Base-by-base conservation (phyloP, 352 stramenopile species). In the Pythium coloratum region DNA sequence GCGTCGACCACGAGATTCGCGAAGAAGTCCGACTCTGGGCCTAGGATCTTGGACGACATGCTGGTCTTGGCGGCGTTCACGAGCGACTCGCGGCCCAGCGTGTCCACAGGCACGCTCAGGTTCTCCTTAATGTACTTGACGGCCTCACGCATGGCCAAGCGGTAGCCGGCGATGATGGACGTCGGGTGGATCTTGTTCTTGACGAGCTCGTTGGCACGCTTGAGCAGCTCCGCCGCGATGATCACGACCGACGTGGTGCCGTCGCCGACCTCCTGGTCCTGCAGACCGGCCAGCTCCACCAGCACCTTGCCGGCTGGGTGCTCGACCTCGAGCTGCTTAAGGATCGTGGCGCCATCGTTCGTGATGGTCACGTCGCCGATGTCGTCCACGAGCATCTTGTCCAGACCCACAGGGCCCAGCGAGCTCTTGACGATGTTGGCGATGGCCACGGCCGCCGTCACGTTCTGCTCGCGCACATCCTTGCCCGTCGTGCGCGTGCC, bases 331-430 rank as follows among this genome's bases (percentile, higher is more conserved):
- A 99, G 82, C 71, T 98, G 97, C 84, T 99, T 98, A 55, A 99
- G 83, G 76, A 99, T 99, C 40, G 98, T 99, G n/a, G 98, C 98
- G 55, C 98, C 98, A 73, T 99, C 98, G 82, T 99, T 99, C 18
- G 98, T 99, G 76, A 99, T 99, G 18, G 97, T 99, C 57, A 99
- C 97, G 82, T 99, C 98, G 63, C 98, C 98, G 70, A 99, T 98
- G 78, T 97, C 89, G 76, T 97, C 90, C 55, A 97, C 97, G 18
- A 99, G 89, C 95, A 99, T 98, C 88, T 99, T 99, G 83, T 99
- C 98, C 34, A 99, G 91, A 28, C 98, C 97, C 20, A 99, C 96
- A 30, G 98, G 98, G 12, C 98, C 98, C 32, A 99, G 88, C 54
- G 93, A 99, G 58, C 90, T 98, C 86, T 99, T 99, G 67, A 99